phyloP scores from a whole-genome alignment of 192 early-diverging fungal genomes.

The Cladochytrium replicatum region DNA sequence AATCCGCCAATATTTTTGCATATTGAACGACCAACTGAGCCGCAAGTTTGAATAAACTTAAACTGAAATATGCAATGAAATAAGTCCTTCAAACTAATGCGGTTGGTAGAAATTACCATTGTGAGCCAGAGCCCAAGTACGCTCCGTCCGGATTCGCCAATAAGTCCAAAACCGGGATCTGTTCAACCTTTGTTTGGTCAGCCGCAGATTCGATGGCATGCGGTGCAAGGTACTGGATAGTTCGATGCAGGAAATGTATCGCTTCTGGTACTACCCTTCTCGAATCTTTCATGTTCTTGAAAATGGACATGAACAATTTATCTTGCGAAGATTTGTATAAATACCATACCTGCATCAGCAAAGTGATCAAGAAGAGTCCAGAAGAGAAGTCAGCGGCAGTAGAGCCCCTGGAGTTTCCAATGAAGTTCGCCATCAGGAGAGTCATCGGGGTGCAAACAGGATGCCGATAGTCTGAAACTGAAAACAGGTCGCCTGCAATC shows the following conservation, averaged over 20 bases:
- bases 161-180: no score
- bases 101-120: no score
- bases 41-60: background rate
- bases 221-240: no score
- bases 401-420: slow-evolving; percentile 52
- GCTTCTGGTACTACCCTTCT: slow-evolving; percentile 36
- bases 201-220: no score
- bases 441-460: slow-evolving; percentile 75
- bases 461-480: slow-evolving; percentile 88
- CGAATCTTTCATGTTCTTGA: slow-evolving; percentile 1
- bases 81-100: no score
- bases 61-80: no score
- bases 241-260: slow-evolving; percentile 32
- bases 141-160: no score
- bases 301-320: no score
- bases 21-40: slow-evolving; percentile 12
- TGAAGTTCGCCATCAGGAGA: slow-evolving; percentile 66
- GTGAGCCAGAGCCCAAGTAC: no score
- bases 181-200: background rate
- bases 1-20: slow-evolving; percentile 15
- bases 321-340: no score
- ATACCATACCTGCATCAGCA: no score
- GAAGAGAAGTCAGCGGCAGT: slow-evolving; percentile 49
- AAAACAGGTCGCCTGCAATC: slow-evolving; percentile 67
- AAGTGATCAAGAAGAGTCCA: slow-evolving; percentile 79